Base-by-base conservation (phyloP, 495 filamentous ascomycete species). In the Neurospora tetrasperma region DNA sequence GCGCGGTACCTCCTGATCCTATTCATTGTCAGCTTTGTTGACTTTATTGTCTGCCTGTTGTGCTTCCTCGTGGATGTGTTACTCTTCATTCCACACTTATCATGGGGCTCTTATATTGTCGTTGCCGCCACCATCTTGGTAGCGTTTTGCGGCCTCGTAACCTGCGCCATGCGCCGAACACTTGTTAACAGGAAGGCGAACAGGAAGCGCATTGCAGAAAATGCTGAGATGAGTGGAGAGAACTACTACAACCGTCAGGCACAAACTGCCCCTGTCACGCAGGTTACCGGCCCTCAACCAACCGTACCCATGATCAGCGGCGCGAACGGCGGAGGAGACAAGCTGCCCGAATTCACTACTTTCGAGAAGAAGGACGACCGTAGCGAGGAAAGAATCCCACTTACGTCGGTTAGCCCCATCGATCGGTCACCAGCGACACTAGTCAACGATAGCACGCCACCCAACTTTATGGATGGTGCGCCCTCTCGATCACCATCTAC, bases 151-250 rank as follows among this genome's bases (percentile, higher is more conserved):
- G 91, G 91, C 39, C 88, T 99, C 69, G 90, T 97, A 70, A 94
- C 93, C 11, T 99, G 96, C 79, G 94, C 94, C n/a, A 98, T 98
- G 94, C 91, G 96, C 73, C 90, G 96, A 66, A 97, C 95, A 2
- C 85, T 99, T 12, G 94, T 98, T 70, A 91, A 92, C 78, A 89
- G 94, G 70, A 97, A 97, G 83, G 94, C 95, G 12, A 86, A 94
- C 73, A 94, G 94, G 85, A 93, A 90, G 84, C 88, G 94, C 38
- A 97, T 99, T 78, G 92, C 90, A 2, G 92, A 96, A 76, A 97
- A 97, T 79, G 89, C 94, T 3, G 93, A 97, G 77, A 97, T 97
- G 94, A 98, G 92, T 79, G 94, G 94, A 23, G 88, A 94, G 74
- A 94, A 93, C 79, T 98, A 91, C 80, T 97, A 96, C 80, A 91